A percentile compares a stretch with the other conserved stretches of the same genome.
Conservation (phyloP, 352 stramenopile species). For the Phytopythium kandeliae region DNA sequence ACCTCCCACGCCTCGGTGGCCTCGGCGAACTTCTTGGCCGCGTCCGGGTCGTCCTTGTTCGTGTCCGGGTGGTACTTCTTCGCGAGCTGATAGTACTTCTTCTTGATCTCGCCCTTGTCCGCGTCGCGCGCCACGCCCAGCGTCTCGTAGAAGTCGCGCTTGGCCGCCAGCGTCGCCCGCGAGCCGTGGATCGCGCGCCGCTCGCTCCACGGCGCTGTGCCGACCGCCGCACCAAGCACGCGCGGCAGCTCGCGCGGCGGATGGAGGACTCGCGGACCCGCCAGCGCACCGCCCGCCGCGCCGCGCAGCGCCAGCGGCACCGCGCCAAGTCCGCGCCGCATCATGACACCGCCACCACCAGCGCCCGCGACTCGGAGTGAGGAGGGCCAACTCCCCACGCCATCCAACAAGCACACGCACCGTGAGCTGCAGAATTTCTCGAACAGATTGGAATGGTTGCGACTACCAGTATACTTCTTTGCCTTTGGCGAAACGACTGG, state of each 20-base stretch:
- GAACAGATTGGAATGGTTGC: too few relatives aligned
- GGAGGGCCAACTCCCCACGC: neutral
- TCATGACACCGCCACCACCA: neutral
- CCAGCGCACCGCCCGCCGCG: neutral
- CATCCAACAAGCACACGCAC: neutral
- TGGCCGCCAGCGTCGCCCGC: slow-evolving; percentile 32
- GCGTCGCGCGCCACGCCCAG: slow-evolving; percentile 87
- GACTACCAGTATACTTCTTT: too few relatives aligned
- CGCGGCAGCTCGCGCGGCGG: too few relatives aligned
- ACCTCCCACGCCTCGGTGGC: slow-evolving; percentile 93
- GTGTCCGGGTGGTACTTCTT: slow-evolving; percentile 98
- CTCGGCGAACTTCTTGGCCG: slow-evolving; percentile 91
- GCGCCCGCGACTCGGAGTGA: too few relatives aligned
- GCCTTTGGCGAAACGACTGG: too few relatives aligned
- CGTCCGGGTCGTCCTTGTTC: slow-evolving; percentile 92
- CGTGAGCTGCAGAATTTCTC: too few relatives aligned
- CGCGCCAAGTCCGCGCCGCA: neutral
- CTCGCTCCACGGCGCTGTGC: neutral
- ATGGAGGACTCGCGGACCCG: too few relatives aligned
- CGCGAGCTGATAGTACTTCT: slow-evolving; percentile 96
- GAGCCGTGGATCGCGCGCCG: slow-evolving; percentile 52
- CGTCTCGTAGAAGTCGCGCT: slow-evolving; percentile 97
- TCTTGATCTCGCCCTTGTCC: slow-evolving; percentile 96
- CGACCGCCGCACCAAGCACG: neutral
- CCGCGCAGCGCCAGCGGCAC: neutral